These are phyloP conservation scores for Pythium folliculosum DNA, from an alignment of 352 stramenopile genomes.

Conservation along the genomic window DNA sequence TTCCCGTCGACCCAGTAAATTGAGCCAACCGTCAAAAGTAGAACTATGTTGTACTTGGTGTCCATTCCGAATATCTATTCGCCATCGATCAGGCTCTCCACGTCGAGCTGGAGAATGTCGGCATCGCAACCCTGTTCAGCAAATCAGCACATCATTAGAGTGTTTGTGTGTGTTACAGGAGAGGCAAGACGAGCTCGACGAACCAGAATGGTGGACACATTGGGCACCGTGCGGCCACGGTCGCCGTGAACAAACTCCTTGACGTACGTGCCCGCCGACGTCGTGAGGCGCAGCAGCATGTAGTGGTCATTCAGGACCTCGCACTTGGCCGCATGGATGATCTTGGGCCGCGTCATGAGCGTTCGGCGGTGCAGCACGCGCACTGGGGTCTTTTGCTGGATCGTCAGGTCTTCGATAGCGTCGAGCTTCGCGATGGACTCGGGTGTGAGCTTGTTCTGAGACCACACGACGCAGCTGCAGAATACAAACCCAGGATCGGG, in stretches of 20 bases:
- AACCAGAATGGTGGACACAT: slow-evolving; percentile 90
- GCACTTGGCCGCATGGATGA: slow-evolving; percentile 87
- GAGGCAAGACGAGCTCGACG: neutral
- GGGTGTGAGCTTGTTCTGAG: slow-evolving; percentile 53
- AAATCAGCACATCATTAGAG: neutral
- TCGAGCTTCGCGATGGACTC: slow-evolving; percentile 75
- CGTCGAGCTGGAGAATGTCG: slow-evolving; percentile 98
- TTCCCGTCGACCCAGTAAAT: slow-evolving; percentile 41
- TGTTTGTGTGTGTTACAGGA: neutral
- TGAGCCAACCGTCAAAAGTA: neutral
- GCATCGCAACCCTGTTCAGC: slow-evolving; percentile 72
- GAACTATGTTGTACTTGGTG: neutral
- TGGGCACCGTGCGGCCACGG: slow-evolving; percentile 96
- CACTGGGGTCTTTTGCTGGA: slow-evolving; percentile 97
- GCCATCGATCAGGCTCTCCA: slow-evolving; percentile 86
- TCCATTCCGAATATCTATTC: slow-evolving; percentile 18
- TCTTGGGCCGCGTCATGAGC: slow-evolving; percentile 90
- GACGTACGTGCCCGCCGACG: slow-evolving; percentile 97
- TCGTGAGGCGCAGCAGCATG: slow-evolving; percentile 95
- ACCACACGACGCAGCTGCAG: slow-evolving; percentile 79
- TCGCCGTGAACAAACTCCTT: slow-evolving; percentile 99
- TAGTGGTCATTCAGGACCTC: slow-evolving; percentile 96
- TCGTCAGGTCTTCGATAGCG: slow-evolving; percentile 76
- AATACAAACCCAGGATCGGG: neutral
- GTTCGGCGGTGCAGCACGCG: slow-evolving; percentile 97